Base-by-base conservation (phyloP, 1,284 basidiomycete genomes). In the Grifola frondosa region DNA sequence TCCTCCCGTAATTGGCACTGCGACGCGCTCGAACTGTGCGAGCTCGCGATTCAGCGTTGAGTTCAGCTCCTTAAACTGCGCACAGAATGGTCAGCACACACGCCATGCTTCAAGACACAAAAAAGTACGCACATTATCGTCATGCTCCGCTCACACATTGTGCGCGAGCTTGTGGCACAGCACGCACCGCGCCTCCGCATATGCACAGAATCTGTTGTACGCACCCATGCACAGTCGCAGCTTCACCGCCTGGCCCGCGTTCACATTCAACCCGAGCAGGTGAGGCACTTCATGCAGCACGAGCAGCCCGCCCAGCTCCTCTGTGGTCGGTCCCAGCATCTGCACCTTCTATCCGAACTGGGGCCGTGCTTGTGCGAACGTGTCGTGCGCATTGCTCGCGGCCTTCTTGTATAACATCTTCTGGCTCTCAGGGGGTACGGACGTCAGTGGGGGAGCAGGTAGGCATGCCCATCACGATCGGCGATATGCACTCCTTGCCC, bases 101-200 rank as follows among this genome's bases (percentile, higher is more conserved):
- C 13, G 34, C 32, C 24, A 30, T n/a, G 8, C 13, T 11, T 20
- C 34, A 12, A 5, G 31, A 33, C 17, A 35, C 28, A 13, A 11
- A 30, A 34, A 33, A 37, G 20, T 12, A 67, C 82, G 55, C 48
- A 87, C 87, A 52, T 84, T 76, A 39, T 86, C 70, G 54, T 84
- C 81, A 56, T 89, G 86, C 44, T 79, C 75, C 2, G 75, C 67
- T 74, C 78, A 82, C 0, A 80, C 72, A 53, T 88, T 89, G 62
- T 89, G 87, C 19, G 83, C 67, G 22, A 89, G 63, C 56, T 89
- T 87, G 59, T 90, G 86, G 52, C 84, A 84, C 8, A 89, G 68
- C 10, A 86, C 82, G 20, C 73, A 68, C 30, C 84, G 69, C 17
- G 84, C 69, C 3, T 87, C 80, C 13, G 61, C 63, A 57, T 88